Conservation (phyloP, 768 basidiomycete species). For the Agrocybe chaxingu region DNA sequence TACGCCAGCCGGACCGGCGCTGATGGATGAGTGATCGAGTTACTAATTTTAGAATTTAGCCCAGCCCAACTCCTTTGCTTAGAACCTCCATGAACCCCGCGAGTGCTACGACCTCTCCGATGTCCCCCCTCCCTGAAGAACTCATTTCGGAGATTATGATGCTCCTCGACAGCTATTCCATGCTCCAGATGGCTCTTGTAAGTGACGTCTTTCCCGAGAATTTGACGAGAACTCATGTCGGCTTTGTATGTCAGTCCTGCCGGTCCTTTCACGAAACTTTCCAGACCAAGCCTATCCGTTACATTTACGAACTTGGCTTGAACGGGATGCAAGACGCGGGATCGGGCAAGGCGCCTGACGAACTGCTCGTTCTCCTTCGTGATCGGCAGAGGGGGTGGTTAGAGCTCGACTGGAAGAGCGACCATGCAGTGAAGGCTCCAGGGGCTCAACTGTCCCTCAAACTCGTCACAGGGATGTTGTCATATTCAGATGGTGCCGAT, state of each 20-base stretch:
- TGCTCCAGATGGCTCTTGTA: too few species aligned
- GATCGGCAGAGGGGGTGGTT: conserved; percentile 23
- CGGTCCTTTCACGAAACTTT: conserved; percentile 19
- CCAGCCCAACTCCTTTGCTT: too few species aligned
- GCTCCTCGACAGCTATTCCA: too few species aligned
- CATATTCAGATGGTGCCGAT: conserved; percentile 27
- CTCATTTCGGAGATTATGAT: too few species aligned
- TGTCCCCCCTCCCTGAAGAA: too few species aligned
- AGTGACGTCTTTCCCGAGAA: too few species aligned
- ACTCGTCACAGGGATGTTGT: conserved; percentile 58
- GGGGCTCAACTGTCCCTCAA: conserved; percentile 45
- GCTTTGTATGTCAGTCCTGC: conserved; percentile 26
- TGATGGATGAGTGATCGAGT: too few species aligned
- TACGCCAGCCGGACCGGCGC: too few species aligned
- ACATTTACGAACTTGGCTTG: conserved; percentile 33
- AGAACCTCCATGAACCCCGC: too few species aligned
- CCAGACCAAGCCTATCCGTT: conserved; percentile 24
- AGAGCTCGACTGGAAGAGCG: conserved; percentile 16
- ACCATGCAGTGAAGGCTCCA: conserved; percentile 3
- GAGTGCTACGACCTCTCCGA: too few species aligned
- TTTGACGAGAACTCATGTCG: too few species aligned
- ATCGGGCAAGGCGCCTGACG: conserved; percentile 8
- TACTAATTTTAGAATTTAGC: too few species aligned
- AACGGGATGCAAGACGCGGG: conserved; percentile 29
- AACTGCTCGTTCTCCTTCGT: conserved; percentile 17